These are phyloP conservation scores for Butyriboletus appendiculatus DNA, from an alignment of 1,284 basidiomycete species.

Conservation along the genomic window DNA sequence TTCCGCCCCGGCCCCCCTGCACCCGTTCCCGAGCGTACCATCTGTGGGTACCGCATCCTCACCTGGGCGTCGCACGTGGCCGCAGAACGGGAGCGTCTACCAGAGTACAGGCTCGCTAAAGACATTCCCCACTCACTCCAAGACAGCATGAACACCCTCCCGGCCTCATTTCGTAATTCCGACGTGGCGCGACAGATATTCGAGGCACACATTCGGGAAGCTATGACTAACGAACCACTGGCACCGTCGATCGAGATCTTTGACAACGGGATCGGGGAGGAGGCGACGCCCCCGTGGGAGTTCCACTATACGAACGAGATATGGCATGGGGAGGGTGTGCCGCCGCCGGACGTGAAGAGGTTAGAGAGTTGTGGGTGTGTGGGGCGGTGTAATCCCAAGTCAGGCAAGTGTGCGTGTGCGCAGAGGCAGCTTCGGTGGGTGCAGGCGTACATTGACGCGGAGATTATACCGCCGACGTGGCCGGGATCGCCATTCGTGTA, in stretches of 20 bases:
- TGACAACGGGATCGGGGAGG: conserved; percentile 61
- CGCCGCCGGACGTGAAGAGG: conserved; percentile 57
- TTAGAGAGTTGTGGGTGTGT: conserved; percentile 72
- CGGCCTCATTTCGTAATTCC: conserved; percentile 36
- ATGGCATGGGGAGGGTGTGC: conserved; percentile 68
- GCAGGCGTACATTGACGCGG: conserved; percentile 37
- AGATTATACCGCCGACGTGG: conserved; percentile 26
- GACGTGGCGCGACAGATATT: conserved; percentile 48
- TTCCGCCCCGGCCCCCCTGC: not conserved
- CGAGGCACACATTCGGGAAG: conserved; percentile 55
- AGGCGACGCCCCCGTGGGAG: conserved; percentile 71
- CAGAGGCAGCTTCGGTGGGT: conserved; percentile 53
- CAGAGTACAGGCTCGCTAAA: conserved; percentile 38
- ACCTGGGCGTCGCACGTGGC: conserved; percentile 30
- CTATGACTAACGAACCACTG: conserved; percentile 59
- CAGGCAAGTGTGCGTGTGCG: conserved; percentile 68
- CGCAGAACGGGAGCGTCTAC: conserved; percentile 17
- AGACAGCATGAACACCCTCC: conserved; percentile 52
- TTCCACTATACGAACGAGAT: conserved; percentile 79
- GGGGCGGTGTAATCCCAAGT: conserved; percentile 71
- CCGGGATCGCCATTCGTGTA: conserved; percentile 57
- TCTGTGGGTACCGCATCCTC: conserved; percentile 15
- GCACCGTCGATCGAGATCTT: conserved; percentile 66
- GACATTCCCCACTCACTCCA: conserved; percentile 52
- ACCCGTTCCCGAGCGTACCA: not conserved